Base-by-base conservation (phyloP, 2,329 filamentous ascomycete genomes). In the Xylogone sp. region DNA sequence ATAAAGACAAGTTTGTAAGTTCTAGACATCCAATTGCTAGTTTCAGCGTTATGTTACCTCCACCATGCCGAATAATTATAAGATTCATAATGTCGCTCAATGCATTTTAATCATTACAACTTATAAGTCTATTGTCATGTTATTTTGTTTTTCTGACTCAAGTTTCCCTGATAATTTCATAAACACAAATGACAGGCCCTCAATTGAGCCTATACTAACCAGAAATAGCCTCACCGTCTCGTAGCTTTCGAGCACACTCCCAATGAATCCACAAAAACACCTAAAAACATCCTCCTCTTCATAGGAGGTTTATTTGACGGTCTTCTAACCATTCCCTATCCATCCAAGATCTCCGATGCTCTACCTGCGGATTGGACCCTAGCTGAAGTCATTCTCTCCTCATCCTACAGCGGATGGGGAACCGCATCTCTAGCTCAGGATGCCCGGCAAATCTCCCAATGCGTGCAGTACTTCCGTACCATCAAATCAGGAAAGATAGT, bases 221-320 rank as follows among this genome's bases (percentile, higher is more conserved):
- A 7, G 34, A 39, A 39, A 39, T 39, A 65, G 64, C 55, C 64
- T 34, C 45, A 51, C 21, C 55, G 59, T 16, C 58, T 68, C n/a
- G 58, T 63, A 43, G 65, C 64, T 2, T 68, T 68, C 46, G 66
- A 68, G 51, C 59, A 66, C 48, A 58, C 53, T 20, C 56, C 65
- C 3, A 50, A 52, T 21, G 39, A 51, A 24, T 45, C 50, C 3
- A n/a, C 52, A 13, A 43, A 48, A 20, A n/a, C 48, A 9, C 42
- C 62, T 43, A 65, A 68, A 46, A 73, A 80, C 65, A 71, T 73
- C 2, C 57, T 82, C 42, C 64, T 82, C 52, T 82, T 75, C 66
- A 69, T 82, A 49, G 78, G 76, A 50, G 80, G 80, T 34, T 71
- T 83, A 22, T 73, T 71, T 43, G 79, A 82, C 59, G 77, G 76